Evolutionary conservation across 306 rosid species (phyloP), one percentile per base, ranked within the genome.

Genomic region (Biancaea sappan): DNA sequence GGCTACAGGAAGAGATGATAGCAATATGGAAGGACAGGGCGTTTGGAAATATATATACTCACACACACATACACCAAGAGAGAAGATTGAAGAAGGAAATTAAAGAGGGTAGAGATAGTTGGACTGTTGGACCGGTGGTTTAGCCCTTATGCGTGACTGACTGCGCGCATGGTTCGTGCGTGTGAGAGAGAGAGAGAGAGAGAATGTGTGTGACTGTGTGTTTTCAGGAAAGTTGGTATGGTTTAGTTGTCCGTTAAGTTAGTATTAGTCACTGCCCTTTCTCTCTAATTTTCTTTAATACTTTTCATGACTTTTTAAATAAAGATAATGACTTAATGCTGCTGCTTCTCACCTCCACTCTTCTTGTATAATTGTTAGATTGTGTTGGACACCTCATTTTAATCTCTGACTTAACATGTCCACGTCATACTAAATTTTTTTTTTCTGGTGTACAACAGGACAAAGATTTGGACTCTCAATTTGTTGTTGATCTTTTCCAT

Each of bases 81-180:
- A 14, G 2, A 58, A 35, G 14, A 26, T 6, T 11, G 24, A 48
- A 48, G 24, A 26, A 37, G 46, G 32, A 24, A 38, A 40, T 18
- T 34, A 25, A 21, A 25, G 9, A 4, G 0, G 29, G 80, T 83
- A 81, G 88, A 81, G 84, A n/a, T n/a, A n/a, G n/a, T n/a, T n/a
- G n/a, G n/a, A n/a, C n/a, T n/a, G n/a, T 85, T 88, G 77, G 92
- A 88, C 84, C 58, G 88, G 92, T 85, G 71, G 92, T 87, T 86
- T 82, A 61, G 71, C 58, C 40, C 66, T 66, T 71, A 44, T 32
- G 66, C 65, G 47, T 46, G 75, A 72, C 64, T 66, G n/a, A n/a
- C n/a, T n/a, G n/a, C n/a, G n/a, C n/a, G 70, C 83, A 61, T 37
- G 81, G 75, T 77, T 76, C 44, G 16, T n/a, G 76, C 64, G 78